phyloP scores from a whole-genome alignment of 768 basidiomycete genomes.

The Pulveroboletus sp. region DNA sequence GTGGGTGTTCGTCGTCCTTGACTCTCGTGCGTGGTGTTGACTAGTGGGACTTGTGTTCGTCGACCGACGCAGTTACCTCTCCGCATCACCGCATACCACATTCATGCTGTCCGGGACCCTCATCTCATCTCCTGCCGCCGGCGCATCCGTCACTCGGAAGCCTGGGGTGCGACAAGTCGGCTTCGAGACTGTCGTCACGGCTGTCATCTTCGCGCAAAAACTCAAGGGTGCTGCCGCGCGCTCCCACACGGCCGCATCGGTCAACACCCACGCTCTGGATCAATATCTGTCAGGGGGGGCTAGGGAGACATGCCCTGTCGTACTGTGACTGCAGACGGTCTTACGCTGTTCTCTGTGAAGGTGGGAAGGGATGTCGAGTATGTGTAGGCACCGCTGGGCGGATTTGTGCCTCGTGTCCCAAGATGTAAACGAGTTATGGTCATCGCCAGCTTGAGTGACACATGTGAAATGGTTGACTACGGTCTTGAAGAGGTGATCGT shows the following conservation, averaged over 20 bases:
- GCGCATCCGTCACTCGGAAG: not conserved
- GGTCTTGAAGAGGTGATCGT: no score
- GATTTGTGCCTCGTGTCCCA: no score
- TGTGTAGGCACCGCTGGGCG: no score
- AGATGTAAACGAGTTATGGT: no score
- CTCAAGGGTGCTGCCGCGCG: constrained; percentile 18
- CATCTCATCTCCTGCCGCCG: not conserved
- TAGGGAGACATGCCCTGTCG: not conserved
- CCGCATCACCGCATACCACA: not conserved
- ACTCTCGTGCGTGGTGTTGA: not conserved
- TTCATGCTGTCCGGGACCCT: not conserved
- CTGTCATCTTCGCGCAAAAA: constrained; percentile 19
- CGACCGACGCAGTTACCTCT: not conserved
- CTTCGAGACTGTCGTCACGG: constrained; percentile 22
- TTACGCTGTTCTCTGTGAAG: not conserved
- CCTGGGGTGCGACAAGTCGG: constrained; percentile 11
- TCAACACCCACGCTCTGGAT: constrained; percentile 5
- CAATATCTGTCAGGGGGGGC: not conserved
- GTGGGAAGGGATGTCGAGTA: not conserved
- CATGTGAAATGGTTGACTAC: no score
- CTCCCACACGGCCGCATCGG: not conserved
- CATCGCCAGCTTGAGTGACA: no score
- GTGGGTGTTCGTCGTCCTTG: constrained; percentile 3
- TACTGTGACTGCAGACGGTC: not conserved
- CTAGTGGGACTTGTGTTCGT: not conserved